Base-by-base conservation (phyloP, 1,139 yeast species). In the Pichia inconspicua region DNA sequence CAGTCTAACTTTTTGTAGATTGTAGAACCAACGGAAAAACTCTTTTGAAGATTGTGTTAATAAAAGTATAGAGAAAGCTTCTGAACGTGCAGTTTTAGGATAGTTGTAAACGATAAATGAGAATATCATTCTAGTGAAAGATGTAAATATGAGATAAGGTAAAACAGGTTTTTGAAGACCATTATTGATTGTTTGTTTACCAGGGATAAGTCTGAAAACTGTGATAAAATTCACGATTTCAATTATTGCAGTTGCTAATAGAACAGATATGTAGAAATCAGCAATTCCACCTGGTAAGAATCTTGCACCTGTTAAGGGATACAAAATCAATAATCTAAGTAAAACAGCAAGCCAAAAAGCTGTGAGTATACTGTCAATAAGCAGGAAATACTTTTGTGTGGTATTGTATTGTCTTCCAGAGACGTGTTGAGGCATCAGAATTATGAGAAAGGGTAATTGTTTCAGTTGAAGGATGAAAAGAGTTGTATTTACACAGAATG, bases 281-380 rank as follows among this genome's bases (percentile, higher is more conserved):
- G 53, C 52, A 12, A 51, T 44, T 3, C 53, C 53, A 5, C 50
- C 50, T n/a, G 53, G 47, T 10, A 51, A 19, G 31, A 51, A 51
- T 15, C 42, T 15, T 3, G 53, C 15, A 9, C 53, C 50, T 1
- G 47, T 42, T 5, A 51, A 19, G 3, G 53, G 53, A 41, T 46
- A 51, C 9, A 51, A 34, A 3, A 47, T 25, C 2, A n/a, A 22
- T 15, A 47, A 15, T 12, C 53, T 25, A 12, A 32, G 25, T 1
- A 47, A 17, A 9, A 51, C 45, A 17, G 41, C 46, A 1, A 44
- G 30, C 53, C 53, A 51, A 17, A 49, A 46, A 3, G 42, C 15
- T 9, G 50, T 30, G 1, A 32, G n/a, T 4, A 35, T 34, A 11
- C 31, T 7, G 32, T 48, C 41, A 10, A 49, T 15, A 5, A 50